Base-by-base conservation (phyloP, 257 asterid genomes). In the Jasminum sambac region DNA sequence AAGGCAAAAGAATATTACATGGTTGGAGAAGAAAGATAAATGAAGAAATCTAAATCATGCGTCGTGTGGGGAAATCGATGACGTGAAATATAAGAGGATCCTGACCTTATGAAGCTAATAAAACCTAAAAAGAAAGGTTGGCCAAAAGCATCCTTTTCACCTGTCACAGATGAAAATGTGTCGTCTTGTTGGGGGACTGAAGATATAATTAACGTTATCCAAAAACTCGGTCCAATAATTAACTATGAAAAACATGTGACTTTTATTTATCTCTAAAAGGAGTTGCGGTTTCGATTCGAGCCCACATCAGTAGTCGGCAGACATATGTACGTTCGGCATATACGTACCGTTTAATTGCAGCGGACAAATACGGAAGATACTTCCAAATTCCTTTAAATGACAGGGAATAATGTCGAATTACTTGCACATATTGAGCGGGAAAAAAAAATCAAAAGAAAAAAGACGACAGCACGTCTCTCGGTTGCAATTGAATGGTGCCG, bases 151-250 rank as follows among this genome's bases (percentile, higher is more conserved):
- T 55, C 34, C 11, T 23, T 55, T 52, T 55, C 62, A 6, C 7
- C 61, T 21, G 34, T 8, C 62, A 55, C 62, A 55, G 10, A 23
- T 21, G 62, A 55, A 55, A 55, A 55, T 21, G 14, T 19, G 62
- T 55, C 62, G 14, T 55, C 14, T 21, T 9, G 62, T 55, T 21
- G 36, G 62, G 62, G 62, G 62, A 10, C 62, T 55, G 62, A 55
- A 55, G 62, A 55, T 19, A 55, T 55, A 55, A 55, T 55, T 55
- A 55, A 10, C 30, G 62, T 55, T 55, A 55, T 55, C 62, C 11
- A 55, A 0, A 52, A 8, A 19, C 9, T 55, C 34, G 62, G 62
- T 21, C 62, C 62, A 7, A 55, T 6, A 50, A 55, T 55, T 10
- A 21, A 55, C 9, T 52, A 52, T 52, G 26, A 0, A 23, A 52